Percentiles rank a stretch among this genome's conserved stretches.
These are phyloP conservation scores for Symbiodinium pilosum DNA, from an alignment of 73 alveolate species.

Conservation along the genomic window DNA sequence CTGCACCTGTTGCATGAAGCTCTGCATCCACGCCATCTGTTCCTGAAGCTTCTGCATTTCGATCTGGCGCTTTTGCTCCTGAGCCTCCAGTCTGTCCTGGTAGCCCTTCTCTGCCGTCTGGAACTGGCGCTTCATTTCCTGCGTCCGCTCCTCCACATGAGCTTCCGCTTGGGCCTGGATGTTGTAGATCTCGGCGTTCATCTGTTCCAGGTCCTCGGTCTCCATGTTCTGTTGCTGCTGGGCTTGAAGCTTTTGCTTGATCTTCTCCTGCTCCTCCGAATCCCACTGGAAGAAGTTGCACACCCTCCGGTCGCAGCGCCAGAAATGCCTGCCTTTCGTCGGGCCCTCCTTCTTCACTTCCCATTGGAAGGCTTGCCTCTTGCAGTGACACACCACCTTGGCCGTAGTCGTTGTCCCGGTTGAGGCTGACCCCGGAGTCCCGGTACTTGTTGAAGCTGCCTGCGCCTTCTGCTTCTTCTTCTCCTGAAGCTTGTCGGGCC, in stretches of 20 bases:
- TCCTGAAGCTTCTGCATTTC: background rate
- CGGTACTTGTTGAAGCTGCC: background rate
- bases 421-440: background rate
- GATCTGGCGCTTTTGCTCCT: background rate
- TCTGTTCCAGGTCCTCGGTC: background rate
- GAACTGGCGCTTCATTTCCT: no score
- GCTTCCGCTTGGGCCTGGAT: background rate
- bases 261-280: background rate
- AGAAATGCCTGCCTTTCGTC: background rate
- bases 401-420: background rate
- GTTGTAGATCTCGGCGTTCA: background rate
- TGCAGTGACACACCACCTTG: background rate
- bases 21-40: background rate
- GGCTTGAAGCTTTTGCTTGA: background rate
- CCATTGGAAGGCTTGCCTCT: background rate
- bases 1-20: background rate
- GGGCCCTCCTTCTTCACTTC: conserved; percentile 26
- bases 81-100: background rate
- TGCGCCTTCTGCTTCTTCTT: no score
- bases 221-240: background rate
- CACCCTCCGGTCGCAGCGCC: background rate
- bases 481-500: background rate
- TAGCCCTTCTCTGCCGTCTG: no score
- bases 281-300: conserved; percentile 73
- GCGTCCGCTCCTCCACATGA: background rate